phyloP scores from a whole-genome alignment of 1,284 basidiomycete genomes.

The Leccinum subrobustum region DNA sequence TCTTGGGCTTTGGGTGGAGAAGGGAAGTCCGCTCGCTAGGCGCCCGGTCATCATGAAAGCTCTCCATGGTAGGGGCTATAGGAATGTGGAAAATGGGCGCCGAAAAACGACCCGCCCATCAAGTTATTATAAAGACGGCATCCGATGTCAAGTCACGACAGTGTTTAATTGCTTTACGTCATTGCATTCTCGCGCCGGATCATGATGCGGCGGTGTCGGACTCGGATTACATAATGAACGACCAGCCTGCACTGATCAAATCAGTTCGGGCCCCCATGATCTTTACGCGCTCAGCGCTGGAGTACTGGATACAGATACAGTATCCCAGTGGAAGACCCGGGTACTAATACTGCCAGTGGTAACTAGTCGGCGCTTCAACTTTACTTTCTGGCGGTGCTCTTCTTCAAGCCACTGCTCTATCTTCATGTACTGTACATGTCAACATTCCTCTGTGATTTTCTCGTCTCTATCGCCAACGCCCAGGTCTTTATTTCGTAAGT shows the following conservation, averaged over 20 bases:
- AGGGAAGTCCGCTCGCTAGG: constrained; percentile 24
- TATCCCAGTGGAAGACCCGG: too few species aligned
- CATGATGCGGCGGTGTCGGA: too few species aligned
- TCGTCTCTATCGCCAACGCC: neutral
- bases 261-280: neutral
- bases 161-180: too few species aligned
- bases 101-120: neutral
- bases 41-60: neutral
- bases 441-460: neutral
- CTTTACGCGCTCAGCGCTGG: neutral
- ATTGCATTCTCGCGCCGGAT: neutral
- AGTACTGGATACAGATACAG: too few species aligned
- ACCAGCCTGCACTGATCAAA: neutral
- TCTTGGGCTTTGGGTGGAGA: constrained; percentile 18
- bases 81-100: neutral
- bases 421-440: neutral
- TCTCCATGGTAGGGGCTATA: neutral
- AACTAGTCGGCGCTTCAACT: too few species aligned
- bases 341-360: too few species aligned
- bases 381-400: neutral
- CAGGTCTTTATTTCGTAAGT: neutral
- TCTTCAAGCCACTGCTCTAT: neutral
- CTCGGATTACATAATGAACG: neutral
- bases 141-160: too few species aligned
- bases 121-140: neutral